These are phyloP conservation scores for Tolypocladium amazonense DNA, from an alignment of 2,329 filamentous ascomycete genomes.

Conservation along the genomic window DNA sequence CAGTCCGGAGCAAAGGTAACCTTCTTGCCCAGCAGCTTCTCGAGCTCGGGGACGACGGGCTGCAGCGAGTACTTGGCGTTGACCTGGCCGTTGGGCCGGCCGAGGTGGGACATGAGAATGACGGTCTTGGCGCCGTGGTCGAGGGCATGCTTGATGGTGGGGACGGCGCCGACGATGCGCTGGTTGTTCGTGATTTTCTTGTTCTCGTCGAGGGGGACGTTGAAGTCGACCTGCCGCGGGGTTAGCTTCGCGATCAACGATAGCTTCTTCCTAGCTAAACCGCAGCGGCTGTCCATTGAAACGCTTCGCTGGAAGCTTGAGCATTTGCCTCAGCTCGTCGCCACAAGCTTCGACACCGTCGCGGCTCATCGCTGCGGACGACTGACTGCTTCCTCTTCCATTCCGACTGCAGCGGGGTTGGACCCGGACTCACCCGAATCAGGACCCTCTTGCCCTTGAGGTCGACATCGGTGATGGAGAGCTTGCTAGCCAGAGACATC, in stretches of 20 bases:
- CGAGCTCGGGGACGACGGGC: constrained; percentile 82
- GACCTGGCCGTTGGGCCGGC: constrained; percentile 80
- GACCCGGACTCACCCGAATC: constrained; percentile 64
- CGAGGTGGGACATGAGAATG: constrained; percentile 96
- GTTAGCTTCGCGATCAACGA: not conserved
- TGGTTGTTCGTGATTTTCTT: constrained; percentile 98
- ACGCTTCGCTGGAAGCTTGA: not conserved
- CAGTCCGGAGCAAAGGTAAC: constrained; percentile 87
- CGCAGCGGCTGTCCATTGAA: not conserved
- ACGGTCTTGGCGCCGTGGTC: constrained; percentile 87
- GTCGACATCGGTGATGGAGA: constrained; percentile 91
- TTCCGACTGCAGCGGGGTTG: not conserved
- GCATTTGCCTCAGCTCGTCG: not conserved
- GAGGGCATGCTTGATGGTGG: constrained; percentile 89
- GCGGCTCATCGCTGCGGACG: not conserved
- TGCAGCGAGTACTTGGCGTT: constrained; percentile 93
- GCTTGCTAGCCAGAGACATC: constrained; percentile 99
- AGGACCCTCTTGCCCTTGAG: constrained; percentile 97
- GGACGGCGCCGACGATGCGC: constrained; percentile 90
- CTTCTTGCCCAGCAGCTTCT: constrained; percentile 76
- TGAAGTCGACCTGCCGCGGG: constrained; percentile 81
- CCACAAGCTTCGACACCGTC: not conserved
- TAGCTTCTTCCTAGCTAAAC: not conserved
- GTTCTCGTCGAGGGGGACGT: constrained; percentile 87
- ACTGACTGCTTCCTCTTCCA: constrained; percentile 7